Evolutionary conservation across 2,329 filamentous ascomycete species (phyloP), one percentile per base, ranked within the genome.

Genomic region (Aureobasidium namibiae): DNA sequence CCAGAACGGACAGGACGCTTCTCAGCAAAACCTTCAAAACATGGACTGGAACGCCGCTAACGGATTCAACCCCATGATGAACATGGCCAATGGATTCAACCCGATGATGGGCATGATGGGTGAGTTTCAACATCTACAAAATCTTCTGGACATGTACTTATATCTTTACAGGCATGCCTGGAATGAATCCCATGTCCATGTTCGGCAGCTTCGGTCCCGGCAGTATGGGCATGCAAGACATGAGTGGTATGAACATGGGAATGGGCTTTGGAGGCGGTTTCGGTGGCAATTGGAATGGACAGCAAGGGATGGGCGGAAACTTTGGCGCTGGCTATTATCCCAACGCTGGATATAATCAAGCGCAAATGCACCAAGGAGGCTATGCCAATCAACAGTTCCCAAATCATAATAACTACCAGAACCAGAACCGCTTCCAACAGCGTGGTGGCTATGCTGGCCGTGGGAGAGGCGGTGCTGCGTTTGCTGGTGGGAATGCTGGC

Each of bases 81-180:
- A 89, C 71, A 73, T 69, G 74, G 72, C 83, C 84, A 50, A 59
- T 78, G 84, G 73, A 82, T 90, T 87, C 81, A 88, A 74, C 82
- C 87, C 87, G 56, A 90, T 92, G 84, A 96, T 96, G 89, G 89
- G 92, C 96, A 90, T 92, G 84, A 96, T 96, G 89, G 89, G 92
- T 96, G 83, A 71, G 89, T 80, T 49, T 14, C 16, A 2, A n/a
- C 13, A 7, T 31, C 13, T 36, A 24, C 6, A 4, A 29, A 45
- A 31, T 33, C 39, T 36, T 36, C 53, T 21, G 13, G 16, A 63
- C 13, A 18, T 13, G 4, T 26, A 41, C 57, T 61, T 24, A 61
- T 39, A 41, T 13, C 26, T 36, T 48, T 49, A 39, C 65, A 89
- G 88, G 84, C 70, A 92, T 94, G 87, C 78, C 87, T 65, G 84